A percentile compares a stretch with the other conserved stretches of the same genome.
Evolutionary conservation across 2,329 filamentous ascomycete species (phyloP).

Genomic region (Cladobotryum mycophilum): DNA sequence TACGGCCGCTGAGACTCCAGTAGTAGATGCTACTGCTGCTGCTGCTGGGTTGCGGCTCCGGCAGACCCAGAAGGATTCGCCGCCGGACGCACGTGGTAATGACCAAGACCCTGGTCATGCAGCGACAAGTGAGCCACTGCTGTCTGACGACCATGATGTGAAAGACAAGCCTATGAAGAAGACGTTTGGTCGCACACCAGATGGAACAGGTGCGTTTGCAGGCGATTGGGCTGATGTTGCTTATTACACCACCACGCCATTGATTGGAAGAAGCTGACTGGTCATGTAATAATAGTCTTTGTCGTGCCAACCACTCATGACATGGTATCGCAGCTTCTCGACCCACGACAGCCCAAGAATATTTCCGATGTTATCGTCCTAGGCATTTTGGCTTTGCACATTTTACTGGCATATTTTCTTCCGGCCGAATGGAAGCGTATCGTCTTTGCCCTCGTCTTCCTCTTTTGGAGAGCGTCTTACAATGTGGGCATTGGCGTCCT

Average conservation of each 20-base stretch:
- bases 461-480: conserved; percentile 89
- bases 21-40: background rate
- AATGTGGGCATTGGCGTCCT: conserved; percentile 91
- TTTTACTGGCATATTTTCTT: conserved; percentile 66
- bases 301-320: conserved; percentile 94
- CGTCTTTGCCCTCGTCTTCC: conserved; percentile 74
- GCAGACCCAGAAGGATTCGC: conserved; percentile 16
- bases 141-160: conserved; percentile 3
- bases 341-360: conserved; percentile 93
- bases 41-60: conserved; percentile 24
- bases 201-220: conserved; percentile 70
- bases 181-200: conserved; percentile 85
- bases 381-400: conserved; percentile 67
- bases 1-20: conserved; percentile 22
- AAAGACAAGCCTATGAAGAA: conserved; percentile 43
- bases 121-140: conserved; percentile 3
- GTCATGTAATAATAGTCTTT: conserved; percentile 59
- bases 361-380: conserved; percentile 78
- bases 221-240: background rate
- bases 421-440: conserved; percentile 65
- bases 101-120: background rate
- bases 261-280: conserved; percentile 4
- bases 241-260: background rate
- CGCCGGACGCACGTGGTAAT: conserved; percentile 1
- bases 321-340: conserved; percentile 96